Evolutionary conservation across 2,329 filamentous ascomycete genomes (phyloP), one percentile per base, ranked within the genome.

Genomic region (Ophiostoma fasciatum): DNA sequence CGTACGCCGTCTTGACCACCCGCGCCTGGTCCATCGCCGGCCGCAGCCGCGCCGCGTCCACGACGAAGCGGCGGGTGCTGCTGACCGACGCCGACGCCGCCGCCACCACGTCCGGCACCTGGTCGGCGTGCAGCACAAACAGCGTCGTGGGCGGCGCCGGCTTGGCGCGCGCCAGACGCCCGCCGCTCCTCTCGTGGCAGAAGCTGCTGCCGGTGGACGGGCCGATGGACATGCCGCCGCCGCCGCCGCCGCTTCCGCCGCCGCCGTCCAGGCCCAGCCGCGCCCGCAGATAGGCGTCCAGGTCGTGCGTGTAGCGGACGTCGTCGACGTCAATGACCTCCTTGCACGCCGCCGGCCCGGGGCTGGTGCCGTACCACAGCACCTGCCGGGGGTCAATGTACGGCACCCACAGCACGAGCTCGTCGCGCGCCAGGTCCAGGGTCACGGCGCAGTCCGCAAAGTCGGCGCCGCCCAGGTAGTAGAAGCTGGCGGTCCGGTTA

Each of bases 1-100:
- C 88, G 52, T 92, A 83, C n/a, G 71, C 66, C 31, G 82, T 78
- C 61, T 96, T 96, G 55, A 82, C 65, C 2, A 88, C 78, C 22
- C 88, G 78, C 17, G 79, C 78, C 37, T 74, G 68, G 51, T 94
- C 79, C 58, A 94, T 87, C 33, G 82, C 81, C 2, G 68, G 67
- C 44, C 69, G 68, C 9, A 94, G 63, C 9, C 56, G 58, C 12
- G 53, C 51, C 29, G 56, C 54, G 52, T 79, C 64, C 43, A 76
- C 56, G 20, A 48, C 47, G 5, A 62, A 42, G 7, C 19, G 4
- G 18, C n/a, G 27, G n/a, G 5, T 4, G 12, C 11, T 2, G 2
- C 33, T 23, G 12, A 19, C 18, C 11, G 25, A 4, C 7, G 26
- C 4, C 4, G 10, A 11, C 0, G 36, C 22, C 14, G 12, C 7